These are phyloP conservation scores for Russula griseocarnosa DNA, from an alignment of 768 basidiomycete genomes.

Conservation along the genomic window DNA sequence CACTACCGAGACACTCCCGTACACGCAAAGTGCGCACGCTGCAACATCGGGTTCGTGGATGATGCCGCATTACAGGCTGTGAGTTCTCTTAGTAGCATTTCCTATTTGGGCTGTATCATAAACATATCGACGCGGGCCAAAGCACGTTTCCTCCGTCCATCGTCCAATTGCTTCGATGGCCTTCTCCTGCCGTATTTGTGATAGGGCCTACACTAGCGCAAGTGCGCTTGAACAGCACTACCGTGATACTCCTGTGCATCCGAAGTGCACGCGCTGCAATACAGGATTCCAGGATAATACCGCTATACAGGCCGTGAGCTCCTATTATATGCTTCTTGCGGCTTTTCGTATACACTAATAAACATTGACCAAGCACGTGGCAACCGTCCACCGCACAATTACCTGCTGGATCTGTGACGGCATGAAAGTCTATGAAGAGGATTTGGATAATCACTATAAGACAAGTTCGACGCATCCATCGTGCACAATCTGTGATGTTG, in stretches of 20 bases:
- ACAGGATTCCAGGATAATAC: constrained; percentile 41
- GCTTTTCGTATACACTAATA: neutral
- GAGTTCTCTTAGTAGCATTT: constrained; percentile 17
- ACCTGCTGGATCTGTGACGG: constrained; percentile 23
- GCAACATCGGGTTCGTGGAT: constrained; percentile 44
- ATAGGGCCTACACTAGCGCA: neutral
- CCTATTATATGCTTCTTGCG: neutral
- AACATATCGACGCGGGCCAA: constrained; percentile 2
- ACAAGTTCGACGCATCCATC: constrained; percentile 18
- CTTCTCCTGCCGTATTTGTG: constrained; percentile 8
- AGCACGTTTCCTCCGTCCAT: constrained; percentile 33
- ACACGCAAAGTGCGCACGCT: constrained; percentile 45
- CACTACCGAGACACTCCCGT: constrained; percentile 45
- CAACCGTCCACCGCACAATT: constrained; percentile 23
- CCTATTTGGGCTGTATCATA: neutral
- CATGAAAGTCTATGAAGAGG: constrained; percentile 23
- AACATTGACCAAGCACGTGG: constrained; percentile 34
- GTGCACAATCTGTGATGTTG: constrained; percentile 22
- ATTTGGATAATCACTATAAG: constrained; percentile 23
- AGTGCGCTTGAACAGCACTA: constrained; percentile 44
- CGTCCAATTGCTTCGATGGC: neutral
- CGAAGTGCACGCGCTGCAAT: constrained; percentile 45
- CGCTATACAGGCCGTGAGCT: constrained; percentile 38
- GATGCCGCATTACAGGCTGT: constrained; percentile 37
- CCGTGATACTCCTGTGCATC: constrained; percentile 43